Evolutionary conservation across 257 asterid genomes (phyloP).

Genomic region (Jacaranda mimosifolia): DNA sequence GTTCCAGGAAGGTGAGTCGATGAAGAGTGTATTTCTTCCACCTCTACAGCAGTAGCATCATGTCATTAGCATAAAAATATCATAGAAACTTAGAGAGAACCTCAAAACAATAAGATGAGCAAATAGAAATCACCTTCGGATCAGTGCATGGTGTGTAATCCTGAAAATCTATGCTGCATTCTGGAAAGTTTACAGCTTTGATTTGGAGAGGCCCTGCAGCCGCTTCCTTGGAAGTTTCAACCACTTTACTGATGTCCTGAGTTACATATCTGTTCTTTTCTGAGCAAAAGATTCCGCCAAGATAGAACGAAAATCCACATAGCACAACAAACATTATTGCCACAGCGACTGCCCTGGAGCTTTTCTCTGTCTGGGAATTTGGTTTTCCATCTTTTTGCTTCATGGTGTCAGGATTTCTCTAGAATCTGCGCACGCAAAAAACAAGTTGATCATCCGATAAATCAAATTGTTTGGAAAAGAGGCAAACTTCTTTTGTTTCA

Average conservation of each 20-base stretch:
- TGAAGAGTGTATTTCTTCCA: constrained; percentile 74
- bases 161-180: constrained; percentile 58
- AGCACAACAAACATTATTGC: constrained; percentile 54
- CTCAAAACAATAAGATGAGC: constrained; percentile 13
- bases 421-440: constrained; percentile 36
- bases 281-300: constrained; percentile 69
- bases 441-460: constrained; percentile 15
- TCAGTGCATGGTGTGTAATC: constrained; percentile 87
- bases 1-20: constrained; percentile 75
- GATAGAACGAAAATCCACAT: constrained; percentile 74
- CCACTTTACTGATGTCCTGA: constrained; percentile 45
- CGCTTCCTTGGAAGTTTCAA: constrained; percentile 37
- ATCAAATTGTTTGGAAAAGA: constrained; percentile 13
- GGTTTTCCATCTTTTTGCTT: constrained; percentile 60
- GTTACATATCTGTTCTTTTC: constrained; percentile 47
- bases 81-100: background rate
- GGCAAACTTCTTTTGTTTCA: background rate
- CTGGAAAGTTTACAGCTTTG: constrained; percentile 52
- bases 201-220: constrained; percentile 41
- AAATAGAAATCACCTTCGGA: constrained; percentile 61
- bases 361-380: constrained; percentile 44
- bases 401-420: constrained; percentile 47
- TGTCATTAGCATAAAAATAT: background rate
- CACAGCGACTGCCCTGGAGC: constrained; percentile 48
- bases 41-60: constrained; percentile 55